These are phyloP conservation scores for Pulveroboletus sp. DNA, from an alignment of 768 basidiomycete species.

Conservation along the genomic window DNA sequence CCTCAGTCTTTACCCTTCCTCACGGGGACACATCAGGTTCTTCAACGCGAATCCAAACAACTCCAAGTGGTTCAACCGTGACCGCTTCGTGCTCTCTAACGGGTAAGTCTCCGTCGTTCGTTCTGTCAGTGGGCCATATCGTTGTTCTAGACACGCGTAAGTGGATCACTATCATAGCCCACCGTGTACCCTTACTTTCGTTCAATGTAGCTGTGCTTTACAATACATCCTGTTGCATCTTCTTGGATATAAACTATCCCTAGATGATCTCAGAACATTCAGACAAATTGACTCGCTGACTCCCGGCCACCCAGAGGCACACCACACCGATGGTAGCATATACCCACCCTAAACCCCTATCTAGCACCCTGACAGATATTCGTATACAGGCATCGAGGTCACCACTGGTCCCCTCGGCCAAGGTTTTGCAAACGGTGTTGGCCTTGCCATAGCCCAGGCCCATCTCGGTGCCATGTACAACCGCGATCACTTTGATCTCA, in stretches of 20 bases:
- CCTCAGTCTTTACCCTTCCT: not conserved
- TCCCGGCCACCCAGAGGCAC: constrained; percentile 86
- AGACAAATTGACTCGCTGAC: constrained; percentile 87
- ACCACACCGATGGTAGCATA: constrained; percentile 56
- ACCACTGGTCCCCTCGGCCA: constrained; percentile 97
- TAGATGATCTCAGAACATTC: constrained; percentile 92
- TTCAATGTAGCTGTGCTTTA: constrained; percentile 68
- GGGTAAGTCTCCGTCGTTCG: constrained; percentile 45
- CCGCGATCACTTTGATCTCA: constrained; percentile 73
- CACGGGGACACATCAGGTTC: constrained; percentile 45
- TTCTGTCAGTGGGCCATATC: constrained; percentile 9
- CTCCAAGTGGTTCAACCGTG: constrained; percentile 93
- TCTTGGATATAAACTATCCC: constrained; percentile 83
- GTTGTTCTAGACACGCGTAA: constrained; percentile 62
- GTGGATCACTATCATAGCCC: constrained; percentile 17
- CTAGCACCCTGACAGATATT: constrained; percentile 3
- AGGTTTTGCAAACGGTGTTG: constrained; percentile 90
- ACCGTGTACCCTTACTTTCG: constrained; percentile 1
- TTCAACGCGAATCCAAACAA: constrained; percentile 84
- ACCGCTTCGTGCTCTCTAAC: constrained; percentile 95
- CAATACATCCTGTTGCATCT: constrained; percentile 92
- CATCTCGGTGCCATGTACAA: constrained; percentile 90
- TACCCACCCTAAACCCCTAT: not conserved
- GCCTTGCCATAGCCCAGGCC: constrained; percentile 88
- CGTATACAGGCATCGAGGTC: constrained; percentile 64